These are phyloP conservation scores for Coemansia sp. DNA, from an alignment of 192 early-diverging fungal genomes.

Conservation along the genomic window DNA sequence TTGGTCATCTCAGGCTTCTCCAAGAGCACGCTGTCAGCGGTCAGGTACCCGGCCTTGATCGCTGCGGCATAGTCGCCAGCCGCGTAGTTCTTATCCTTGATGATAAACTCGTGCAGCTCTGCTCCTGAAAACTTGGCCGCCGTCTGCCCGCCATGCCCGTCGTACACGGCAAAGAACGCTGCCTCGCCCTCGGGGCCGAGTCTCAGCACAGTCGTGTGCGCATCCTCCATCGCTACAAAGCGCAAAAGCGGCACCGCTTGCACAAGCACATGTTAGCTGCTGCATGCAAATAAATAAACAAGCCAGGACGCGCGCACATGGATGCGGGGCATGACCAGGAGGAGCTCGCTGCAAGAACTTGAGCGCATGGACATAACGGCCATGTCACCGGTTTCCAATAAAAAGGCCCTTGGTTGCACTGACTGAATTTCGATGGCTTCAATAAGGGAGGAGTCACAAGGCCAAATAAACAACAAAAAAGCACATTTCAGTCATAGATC, in stretches of 20 bases:
- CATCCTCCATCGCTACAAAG: conserved; percentile 91
- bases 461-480: neutral
- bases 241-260: neutral
- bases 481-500: conserved; percentile 2
- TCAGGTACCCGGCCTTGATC: conserved; percentile 83
- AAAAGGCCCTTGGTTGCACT: neutral
- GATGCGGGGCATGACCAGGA: neutral
- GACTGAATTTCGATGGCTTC: neutral
- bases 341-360: neutral
- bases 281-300: neutral
- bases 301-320: conserved; percentile 4
- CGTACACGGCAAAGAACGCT: conserved; percentile 97
- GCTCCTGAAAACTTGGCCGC: conserved; percentile 87
- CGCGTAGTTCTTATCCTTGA: conserved; percentile 64
- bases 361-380: neutral
- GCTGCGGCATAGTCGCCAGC: conserved; percentile 73
- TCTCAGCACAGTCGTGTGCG: conserved; percentile 85
- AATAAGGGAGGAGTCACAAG: conserved; percentile 17
- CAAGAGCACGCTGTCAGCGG: conserved; percentile 76
- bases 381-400: conserved; percentile 4
- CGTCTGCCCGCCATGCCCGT: conserved; percentile 90
- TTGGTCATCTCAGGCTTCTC: conserved; percentile 74
- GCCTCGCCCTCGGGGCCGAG: conserved; percentile 62
- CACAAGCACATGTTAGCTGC: neutral
- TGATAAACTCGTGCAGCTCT: conserved; percentile 74